A percentile compares a stretch with the other conserved stretches of the same genome.
These are phyloP conservation scores for Talaromyces wortmannii DNA, from an alignment of 495 filamentous ascomycete genomes.

Conservation along the genomic window DNA sequence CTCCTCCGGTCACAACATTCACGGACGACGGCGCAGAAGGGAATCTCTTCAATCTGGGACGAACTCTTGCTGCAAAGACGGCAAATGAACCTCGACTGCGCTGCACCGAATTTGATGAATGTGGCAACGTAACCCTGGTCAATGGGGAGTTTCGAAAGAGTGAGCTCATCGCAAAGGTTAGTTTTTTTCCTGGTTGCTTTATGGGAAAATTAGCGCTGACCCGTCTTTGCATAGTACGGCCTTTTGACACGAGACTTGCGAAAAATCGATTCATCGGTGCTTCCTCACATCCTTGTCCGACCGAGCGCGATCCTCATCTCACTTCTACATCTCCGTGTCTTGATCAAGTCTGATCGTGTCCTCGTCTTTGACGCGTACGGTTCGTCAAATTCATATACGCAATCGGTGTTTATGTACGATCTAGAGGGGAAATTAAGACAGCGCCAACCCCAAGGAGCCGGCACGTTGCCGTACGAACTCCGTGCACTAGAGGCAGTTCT, in stretches of 20 bases:
- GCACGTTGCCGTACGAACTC: slow-evolving; percentile 58
- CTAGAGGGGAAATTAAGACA: slow-evolving; percentile 59
- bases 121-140: slow-evolving; percentile 89
- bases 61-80: slow-evolving; percentile 61
- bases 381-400: slow-evolving; percentile 87
- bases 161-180: slow-evolving; percentile 91
- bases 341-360: slow-evolving; percentile 91
- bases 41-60: slow-evolving; percentile 40
- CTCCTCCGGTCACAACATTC: slow-evolving; percentile 18
- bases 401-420: slow-evolving; percentile 96
- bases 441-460: slow-evolving; percentile 35
- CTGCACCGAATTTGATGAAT: slow-evolving; percentile 91
- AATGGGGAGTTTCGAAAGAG: slow-evolving; percentile 96
- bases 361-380: slow-evolving; percentile 95
- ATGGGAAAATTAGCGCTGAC: slow-evolving; percentile 8
- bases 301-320: slow-evolving; percentile 93
- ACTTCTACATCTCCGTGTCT: slow-evolving; percentile 82
- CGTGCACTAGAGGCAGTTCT: slow-evolving; percentile 50
- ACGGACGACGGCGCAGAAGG: slow-evolving; percentile 32
- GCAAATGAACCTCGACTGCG: slow-evolving; percentile 75
- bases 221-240: slow-evolving; percentile 61
- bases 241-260: slow-evolving; percentile 91
- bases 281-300: slow-evolving; percentile 94
- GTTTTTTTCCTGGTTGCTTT: slow-evolving; percentile 8
- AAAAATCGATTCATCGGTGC: slow-evolving; percentile 95